A percentile compares a stretch with the other conserved stretches of the same genome.
Conservation (phyloP, 768 basidiomycete species). For the Macrolepiota fuliginosa region DNA sequence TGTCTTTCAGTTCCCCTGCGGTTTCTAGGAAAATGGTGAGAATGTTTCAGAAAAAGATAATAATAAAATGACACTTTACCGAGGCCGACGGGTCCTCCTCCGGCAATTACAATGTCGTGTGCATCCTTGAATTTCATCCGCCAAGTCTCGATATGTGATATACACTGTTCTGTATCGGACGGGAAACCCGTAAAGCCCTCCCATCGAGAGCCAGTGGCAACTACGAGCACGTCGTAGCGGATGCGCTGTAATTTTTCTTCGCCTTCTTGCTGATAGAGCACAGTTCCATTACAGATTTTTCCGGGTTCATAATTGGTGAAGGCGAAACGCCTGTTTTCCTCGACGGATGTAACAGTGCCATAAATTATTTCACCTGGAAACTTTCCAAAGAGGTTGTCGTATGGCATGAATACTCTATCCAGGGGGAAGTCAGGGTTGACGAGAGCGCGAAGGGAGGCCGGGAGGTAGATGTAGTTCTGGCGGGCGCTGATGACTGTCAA, state of each 20-base stretch:
- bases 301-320: constrained; percentile 42
- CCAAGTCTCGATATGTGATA: constrained; percentile 20
- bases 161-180: constrained; percentile 14
- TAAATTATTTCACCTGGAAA: constrained; percentile 36
- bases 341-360: constrained; percentile 27
- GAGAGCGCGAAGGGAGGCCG: constrained; percentile 47
- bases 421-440: constrained; percentile 37
- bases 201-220: constrained; percentile 53
- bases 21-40: constrained; percentile 14
- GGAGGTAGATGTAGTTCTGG: constrained; percentile 44
- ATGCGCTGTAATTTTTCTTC: not conserved
- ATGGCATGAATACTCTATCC: constrained; percentile 21
- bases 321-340: constrained; percentile 20
- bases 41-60: constrained; percentile 11
- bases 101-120: constrained; percentile 23
- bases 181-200: constrained; percentile 35
- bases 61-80: constrained; percentile 15
- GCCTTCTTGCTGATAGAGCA: constrained; percentile 2
- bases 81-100: constrained; percentile 27
- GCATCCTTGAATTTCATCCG: constrained; percentile 21
- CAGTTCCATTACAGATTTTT: constrained; percentile 17
- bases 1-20: constrained; percentile 24
- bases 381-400: constrained; percentile 19
- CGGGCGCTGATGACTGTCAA: constrained; percentile 51
- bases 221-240: constrained; percentile 48